Evolutionary conservation across 768 basidiomycete species (phyloP).

Genomic region (Lactarius pseudohatsudake): DNA sequence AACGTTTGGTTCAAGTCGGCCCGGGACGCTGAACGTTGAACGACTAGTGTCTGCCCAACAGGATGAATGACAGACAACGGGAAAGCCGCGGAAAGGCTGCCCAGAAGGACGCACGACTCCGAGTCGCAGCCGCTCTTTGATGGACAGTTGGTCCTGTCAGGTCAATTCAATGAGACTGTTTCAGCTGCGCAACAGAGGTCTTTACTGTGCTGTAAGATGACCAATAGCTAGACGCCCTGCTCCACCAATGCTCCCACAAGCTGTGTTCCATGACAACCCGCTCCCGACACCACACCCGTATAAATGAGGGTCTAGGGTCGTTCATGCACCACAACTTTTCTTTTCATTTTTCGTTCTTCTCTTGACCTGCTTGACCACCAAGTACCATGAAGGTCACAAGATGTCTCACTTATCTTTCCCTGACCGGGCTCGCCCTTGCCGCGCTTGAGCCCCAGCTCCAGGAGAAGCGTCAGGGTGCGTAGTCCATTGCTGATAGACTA

Average conservation of each 20-base stretch:
- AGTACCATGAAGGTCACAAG: conserved; percentile 13
- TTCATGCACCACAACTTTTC: neutral
- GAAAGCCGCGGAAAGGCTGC: neutral
- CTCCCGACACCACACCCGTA: neutral
- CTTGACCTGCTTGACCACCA: neutral
- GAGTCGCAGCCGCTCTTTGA: neutral
- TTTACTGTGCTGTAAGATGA: neutral
- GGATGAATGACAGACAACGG: too few relatives aligned
- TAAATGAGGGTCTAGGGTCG: neutral
- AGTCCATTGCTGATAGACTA: neutral
- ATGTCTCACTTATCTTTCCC: neutral
- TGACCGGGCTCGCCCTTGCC: conserved; percentile 8
- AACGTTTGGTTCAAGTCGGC: too few relatives aligned
- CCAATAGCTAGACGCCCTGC: neutral
- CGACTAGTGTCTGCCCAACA: too few relatives aligned
- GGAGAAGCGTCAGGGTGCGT: conserved; percentile 20
- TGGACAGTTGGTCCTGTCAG: neutral
- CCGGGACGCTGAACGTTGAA: too few relatives aligned
- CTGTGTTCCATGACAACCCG: neutral
- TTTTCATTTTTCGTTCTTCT: neutral
- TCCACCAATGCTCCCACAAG: neutral
- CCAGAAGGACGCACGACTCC: neutral
- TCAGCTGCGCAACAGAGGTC: neutral
- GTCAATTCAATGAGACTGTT: neutral
- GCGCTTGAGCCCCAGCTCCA: neutral